Percentiles rank a stretch among this genome's conserved stretches.
phyloP scores from a whole-genome alignment of 345 rosid species.

The Cardamine resedifolia region DNA sequence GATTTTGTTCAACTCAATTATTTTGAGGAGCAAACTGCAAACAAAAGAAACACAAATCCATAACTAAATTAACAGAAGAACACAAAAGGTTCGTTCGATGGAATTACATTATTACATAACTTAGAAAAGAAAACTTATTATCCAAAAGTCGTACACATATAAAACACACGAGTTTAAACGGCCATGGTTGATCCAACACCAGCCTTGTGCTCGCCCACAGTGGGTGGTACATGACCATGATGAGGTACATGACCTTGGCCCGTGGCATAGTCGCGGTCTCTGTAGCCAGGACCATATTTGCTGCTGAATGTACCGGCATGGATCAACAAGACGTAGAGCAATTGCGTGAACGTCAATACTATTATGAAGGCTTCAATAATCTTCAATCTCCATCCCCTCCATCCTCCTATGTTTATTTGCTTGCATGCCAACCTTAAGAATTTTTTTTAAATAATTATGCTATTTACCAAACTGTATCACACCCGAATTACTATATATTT shows the following conservation, averaged over 20 bases:
- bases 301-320: conserved; percentile 78
- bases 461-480: too few relatives aligned
- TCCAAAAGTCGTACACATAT: neutral
- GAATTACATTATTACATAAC: conserved; percentile 27
- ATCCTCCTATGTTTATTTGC: conserved; percentile 76
- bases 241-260: conserved; percentile 27
- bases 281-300: conserved; percentile 77
- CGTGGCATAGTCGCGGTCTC: conserved; percentile 53
- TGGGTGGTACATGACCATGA: conserved; percentile 33
- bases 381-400: conserved; percentile 82
- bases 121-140: neutral
- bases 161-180: neutral
- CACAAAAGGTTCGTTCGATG: conserved; percentile 6
- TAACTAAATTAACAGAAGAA: conserved; percentile 9
- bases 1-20: neutral
- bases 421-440: conserved; percentile 78
- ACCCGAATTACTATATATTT: too few relatives aligned
- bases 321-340: conserved; percentile 58
- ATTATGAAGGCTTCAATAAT: conserved; percentile 74
- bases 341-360: conserved; percentile 65
- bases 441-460: too few relatives aligned
- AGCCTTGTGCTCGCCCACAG: conserved; percentile 38
- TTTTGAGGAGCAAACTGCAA: neutral
- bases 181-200: conserved; percentile 37
- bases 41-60: conserved; percentile 14